These are phyloP conservation scores for Aspergillus ochraceoroseus DNA, from an alignment of 2,329 filamentous ascomycete genomes.

Conservation along the genomic window DNA sequence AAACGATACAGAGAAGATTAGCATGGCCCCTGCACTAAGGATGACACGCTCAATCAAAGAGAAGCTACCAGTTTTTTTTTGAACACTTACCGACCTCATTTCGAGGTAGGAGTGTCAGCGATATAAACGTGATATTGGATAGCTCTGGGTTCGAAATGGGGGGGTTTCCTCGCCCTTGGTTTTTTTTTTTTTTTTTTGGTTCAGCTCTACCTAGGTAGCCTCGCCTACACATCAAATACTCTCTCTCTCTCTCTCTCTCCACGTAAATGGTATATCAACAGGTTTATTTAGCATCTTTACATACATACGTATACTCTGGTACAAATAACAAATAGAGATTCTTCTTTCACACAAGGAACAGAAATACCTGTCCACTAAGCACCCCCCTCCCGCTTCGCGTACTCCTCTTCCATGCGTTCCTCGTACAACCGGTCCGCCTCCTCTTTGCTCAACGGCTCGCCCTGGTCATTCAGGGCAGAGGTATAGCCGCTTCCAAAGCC, in stretches of 20 bases:
- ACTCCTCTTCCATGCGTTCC: slow-evolving; percentile 47
- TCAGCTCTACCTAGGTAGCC: too few relatives aligned
- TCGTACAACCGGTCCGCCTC: slow-evolving; percentile 44
- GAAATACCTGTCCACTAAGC: slow-evolving; percentile 31
- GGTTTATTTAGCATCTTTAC: too few relatives aligned
- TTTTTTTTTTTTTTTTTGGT: slow-evolving; percentile 9
- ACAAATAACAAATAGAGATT: too few relatives aligned
- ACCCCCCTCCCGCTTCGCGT: slow-evolving; percentile 44
- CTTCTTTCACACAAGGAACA: too few relatives aligned
- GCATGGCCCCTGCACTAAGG: slow-evolving; percentile 85
- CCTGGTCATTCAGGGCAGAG: slow-evolving; percentile 15
- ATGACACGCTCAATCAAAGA: slow-evolving; percentile 87
- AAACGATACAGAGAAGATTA: slow-evolving; percentile 73
- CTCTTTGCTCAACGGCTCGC: slow-evolving; percentile 35
- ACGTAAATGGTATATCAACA: too few relatives aligned
- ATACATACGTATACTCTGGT: too few relatives aligned
- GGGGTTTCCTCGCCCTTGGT: not conserved
- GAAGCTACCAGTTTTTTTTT: slow-evolving; percentile 66
- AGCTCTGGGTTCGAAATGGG: slow-evolving; percentile 14
- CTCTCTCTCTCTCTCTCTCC: too few relatives aligned
- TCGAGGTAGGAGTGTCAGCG: slow-evolving; percentile 12
- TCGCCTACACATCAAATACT: too few relatives aligned
- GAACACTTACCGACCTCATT: slow-evolving; percentile 15
- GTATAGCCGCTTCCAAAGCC: slow-evolving; percentile 17
- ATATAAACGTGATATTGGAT: not conserved